phyloP scores from a whole-genome alignment of 352 stramenopile genomes.

The Pythium brassicae region DNA sequence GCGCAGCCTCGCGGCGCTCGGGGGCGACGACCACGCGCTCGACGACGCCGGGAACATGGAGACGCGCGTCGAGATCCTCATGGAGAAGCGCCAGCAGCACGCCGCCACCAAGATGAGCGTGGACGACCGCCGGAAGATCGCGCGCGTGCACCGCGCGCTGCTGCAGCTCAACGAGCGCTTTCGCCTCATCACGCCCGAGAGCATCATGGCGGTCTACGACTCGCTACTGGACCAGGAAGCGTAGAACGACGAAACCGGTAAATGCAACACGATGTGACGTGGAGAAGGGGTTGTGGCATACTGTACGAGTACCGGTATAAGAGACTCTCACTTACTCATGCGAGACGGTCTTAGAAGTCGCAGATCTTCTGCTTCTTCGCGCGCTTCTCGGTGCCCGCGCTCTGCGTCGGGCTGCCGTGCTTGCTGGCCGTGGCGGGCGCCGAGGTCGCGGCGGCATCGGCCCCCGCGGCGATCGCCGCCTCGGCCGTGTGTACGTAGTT shows the following conservation, averaged over 20 bases:
- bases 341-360: conserved; percentile 14
- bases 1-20: conserved; percentile 61
- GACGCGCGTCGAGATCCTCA: conserved; percentile 85
- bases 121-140: conserved; percentile 82
- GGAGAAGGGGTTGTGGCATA: too few species aligned
- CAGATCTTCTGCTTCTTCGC: conserved; percentile 10
- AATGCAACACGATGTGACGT: too few species aligned
- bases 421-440: conserved; percentile 4
- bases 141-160: conserved; percentile 87
- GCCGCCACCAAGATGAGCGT: conserved; percentile 65
- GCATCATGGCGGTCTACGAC: conserved; percentile 85
- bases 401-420: neutral
- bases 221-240: conserved; percentile 28
- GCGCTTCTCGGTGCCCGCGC: neutral
- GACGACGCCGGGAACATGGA: conserved; percentile 65
- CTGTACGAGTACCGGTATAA: too few species aligned
- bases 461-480: neutral
- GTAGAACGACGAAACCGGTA: too few species aligned
- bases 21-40: conserved; percentile 21
- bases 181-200: conserved; percentile 90
- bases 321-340: too few species aligned
- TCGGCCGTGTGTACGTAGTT: conserved; percentile 24
- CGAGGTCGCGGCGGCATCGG: conserved; percentile 7
- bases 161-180: conserved; percentile 86
- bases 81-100: conserved; percentile 90